Percentiles rank a stretch among this genome's conserved stretches.
Conservation (phyloP, 1,284 basidiomycete species). For the Vanrija humicola region DNA sequence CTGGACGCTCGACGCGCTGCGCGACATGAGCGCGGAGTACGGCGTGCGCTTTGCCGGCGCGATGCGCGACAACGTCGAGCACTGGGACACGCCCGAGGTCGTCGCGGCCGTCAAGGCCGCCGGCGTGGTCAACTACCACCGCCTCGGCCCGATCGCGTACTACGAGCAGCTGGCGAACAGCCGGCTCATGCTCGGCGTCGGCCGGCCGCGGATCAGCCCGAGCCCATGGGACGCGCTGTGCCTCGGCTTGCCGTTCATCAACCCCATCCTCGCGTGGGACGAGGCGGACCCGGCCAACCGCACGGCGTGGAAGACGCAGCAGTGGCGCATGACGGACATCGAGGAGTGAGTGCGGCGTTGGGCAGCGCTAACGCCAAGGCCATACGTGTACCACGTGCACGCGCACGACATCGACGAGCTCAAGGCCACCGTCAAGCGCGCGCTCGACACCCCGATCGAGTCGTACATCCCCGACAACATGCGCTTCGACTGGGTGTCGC, state of each 20-base stretch:
- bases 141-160: constrained; percentile 33
- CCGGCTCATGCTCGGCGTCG: constrained; percentile 34
- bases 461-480: constrained; percentile 30
- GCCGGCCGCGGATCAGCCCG: constrained; percentile 32
- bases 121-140: constrained; percentile 26
- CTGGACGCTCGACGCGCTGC: constrained; percentile 28
- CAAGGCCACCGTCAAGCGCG: constrained; percentile 20
- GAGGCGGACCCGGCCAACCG: constrained; percentile 37
- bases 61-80: constrained; percentile 20
- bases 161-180: constrained; percentile 22
- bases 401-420: constrained; percentile 23
- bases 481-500: constrained; percentile 10
- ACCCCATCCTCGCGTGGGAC: constrained; percentile 42
- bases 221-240: constrained; percentile 48
- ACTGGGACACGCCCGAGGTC: too few relatives aligned
- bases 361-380: constrained; percentile 28
- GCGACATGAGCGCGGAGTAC: constrained; percentile 14
- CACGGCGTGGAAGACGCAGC: constrained; percentile 44
- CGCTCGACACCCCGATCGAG: constrained; percentile 28
- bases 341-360: constrained; percentile 30
- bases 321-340: constrained; percentile 36
- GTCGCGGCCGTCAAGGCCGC: constrained; percentile 7
- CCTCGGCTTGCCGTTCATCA: constrained; percentile 51
- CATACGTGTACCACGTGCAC: constrained; percentile 50
- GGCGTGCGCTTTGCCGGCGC: constrained; percentile 26